Evolutionary conservation across 768 basidiomycete species (phyloP).

Genomic region (Lyophyllum decastes): DNA sequence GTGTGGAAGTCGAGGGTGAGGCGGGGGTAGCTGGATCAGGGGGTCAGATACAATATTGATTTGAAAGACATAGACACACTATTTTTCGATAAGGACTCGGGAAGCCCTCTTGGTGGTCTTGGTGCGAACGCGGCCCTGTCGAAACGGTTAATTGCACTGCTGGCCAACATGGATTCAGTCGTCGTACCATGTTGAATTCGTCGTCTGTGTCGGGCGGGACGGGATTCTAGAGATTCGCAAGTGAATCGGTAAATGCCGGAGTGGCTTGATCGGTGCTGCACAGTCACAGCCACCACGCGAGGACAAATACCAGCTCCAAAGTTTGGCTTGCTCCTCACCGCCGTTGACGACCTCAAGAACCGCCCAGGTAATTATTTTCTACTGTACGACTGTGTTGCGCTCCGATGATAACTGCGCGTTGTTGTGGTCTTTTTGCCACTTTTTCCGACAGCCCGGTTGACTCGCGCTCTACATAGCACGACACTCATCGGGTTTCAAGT

Average conservation of each 20-base stretch:
- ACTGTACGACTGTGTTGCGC: slow-evolving; percentile 21
- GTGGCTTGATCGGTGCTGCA: slow-evolving; percentile 45
- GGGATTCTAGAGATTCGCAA: slow-evolving; percentile 1
- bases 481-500: slow-evolving; percentile 75
- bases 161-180: neutral
- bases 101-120: slow-evolving; percentile 99
- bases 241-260: slow-evolving; percentile 33
- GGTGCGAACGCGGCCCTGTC: slow-evolving; percentile 97
- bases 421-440: slow-evolving; percentile 8
- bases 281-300: slow-evolving; percentile 32
- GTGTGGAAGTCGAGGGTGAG: slow-evolving; percentile 99
- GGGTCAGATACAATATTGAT: slow-evolving; percentile 1
- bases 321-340: slow-evolving; percentile 1
- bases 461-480: slow-evolving; percentile 80
- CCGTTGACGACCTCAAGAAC: slow-evolving; percentile 25
- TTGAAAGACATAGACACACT: slow-evolving; percentile 52
- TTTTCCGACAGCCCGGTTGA: slow-evolving; percentile 57
- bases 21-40: slow-evolving; percentile 81
- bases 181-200: slow-evolving; percentile 55
- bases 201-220: slow-evolving; percentile 18
- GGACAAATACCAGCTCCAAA: slow-evolving; percentile 13
- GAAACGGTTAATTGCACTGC: slow-evolving; percentile 3
- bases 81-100: slow-evolving; percentile 99
- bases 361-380: slow-evolving; percentile 44
- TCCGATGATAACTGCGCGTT: slow-evolving; percentile 20